A percentile compares a stretch with the other conserved stretches of the same genome.
Evolutionary conservation across 495 filamentous ascomycete genomes (phyloP).

Genomic region (Penicillium malachiteum): DNA sequence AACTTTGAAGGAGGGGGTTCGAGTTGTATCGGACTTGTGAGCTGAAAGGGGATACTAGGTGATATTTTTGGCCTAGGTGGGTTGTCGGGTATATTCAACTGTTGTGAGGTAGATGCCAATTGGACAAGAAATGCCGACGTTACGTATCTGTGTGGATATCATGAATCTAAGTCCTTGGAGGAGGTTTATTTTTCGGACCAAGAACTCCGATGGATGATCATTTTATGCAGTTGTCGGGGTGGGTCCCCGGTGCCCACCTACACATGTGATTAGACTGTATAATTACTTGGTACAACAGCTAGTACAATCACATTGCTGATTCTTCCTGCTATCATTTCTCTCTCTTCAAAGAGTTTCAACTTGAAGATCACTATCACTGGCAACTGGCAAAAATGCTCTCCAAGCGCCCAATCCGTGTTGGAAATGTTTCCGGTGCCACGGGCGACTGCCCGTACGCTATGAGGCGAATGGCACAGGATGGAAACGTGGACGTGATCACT

Average conservation of each 20-base stretch:
- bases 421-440: constrained; percentile 20
- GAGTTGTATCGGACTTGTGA: too few relatives aligned
- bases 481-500: constrained; percentile 24
- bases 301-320: not conserved
- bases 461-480: constrained; percentile 15
- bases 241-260: too few relatives aligned
- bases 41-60: too few relatives aligned
- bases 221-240: not conserved
- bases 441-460: constrained; percentile 19
- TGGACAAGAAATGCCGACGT: too few relatives aligned
- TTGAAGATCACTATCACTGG: not conserved
- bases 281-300: not conserved
- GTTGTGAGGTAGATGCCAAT: too few relatives aligned
- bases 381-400: not conserved
- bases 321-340: not conserved
- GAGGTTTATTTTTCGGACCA: not conserved
- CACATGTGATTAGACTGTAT: not conserved
- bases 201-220: not conserved
- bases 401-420: constrained; percentile 15
- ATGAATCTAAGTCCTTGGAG: not conserved
- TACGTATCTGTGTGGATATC: too few relatives aligned
- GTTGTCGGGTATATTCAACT: too few relatives aligned
- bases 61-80: too few relatives aligned
- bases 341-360: not conserved
- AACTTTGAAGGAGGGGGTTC: too few relatives aligned